Base-by-base conservation (phyloP, 2,329 filamentous ascomycete genomes). In the Fusarium sp. region DNA sequence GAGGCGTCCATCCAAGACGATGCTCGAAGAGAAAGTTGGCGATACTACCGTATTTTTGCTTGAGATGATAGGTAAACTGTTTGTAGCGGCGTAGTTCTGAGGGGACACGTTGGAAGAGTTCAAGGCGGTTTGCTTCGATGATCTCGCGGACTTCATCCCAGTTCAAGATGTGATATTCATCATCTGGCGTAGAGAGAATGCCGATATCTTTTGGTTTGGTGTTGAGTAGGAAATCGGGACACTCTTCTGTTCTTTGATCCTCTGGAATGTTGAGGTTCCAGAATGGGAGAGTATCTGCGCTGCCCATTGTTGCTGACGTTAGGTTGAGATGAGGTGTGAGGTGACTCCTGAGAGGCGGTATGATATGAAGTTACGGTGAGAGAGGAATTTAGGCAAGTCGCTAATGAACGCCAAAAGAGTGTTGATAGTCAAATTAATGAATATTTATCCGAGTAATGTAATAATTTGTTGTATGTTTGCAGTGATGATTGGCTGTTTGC, bases 231-330 rank as follows among this genome's bases (percentile, higher is more conserved):
- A 88, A 96, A 8, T 86, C 84, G 0, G 94, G 94, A 76, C 94
- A 97, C 56, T 89, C 83, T 4, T 80, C 73, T 0, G 90, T 88
- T 77, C 90, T 88, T 68, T 91, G 81, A 27, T 83, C 78, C 37
- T 82, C 80, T 0, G 92, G 89, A 18, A 97, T 82, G 79, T 97
- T 97, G 79, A 92, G 86, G 68, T 95, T 91, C 94, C 94, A 97
- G 83, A 91, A 97, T 1, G 91, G 90, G 14, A 80, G 64, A 61
- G 75, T 79, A 34, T 62, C 58, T 41, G 69, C 59, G 51, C 74
- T 69, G 40, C 82, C 82, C 83, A 85, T 84, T 16, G 12, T 73
- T 61, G 44, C 29, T 40, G 24, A 9, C 12, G 53, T 46, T 45
- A 24, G 27, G 34, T 18, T 40, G 18, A n/a, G 34, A 18, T 18